Conservation (phyloP, 2,329 filamentous ascomycete species). For the Akanthomyces muscarius region DNA sequence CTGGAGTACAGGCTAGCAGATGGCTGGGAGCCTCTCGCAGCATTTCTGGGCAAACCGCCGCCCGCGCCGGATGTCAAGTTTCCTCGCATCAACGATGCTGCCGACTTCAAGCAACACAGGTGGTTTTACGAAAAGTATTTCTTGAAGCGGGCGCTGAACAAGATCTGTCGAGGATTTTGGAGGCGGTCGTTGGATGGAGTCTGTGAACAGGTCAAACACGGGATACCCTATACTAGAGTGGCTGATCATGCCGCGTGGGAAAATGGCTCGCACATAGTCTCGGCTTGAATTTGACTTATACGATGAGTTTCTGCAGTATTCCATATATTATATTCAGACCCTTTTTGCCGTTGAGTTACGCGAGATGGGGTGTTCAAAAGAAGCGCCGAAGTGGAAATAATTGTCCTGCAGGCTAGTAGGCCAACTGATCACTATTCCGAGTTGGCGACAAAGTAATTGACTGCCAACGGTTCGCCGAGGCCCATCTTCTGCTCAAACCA, state of each 20-base stretch:
- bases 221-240: background rate
- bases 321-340: too few relatives aligned
- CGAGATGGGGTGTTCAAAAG: background rate
- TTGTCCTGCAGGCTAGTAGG: background rate
- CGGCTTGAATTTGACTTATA: too few relatives aligned
- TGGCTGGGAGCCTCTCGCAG: conserved; percentile 33
- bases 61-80: conserved; percentile 26
- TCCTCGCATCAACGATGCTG: conserved; percentile 27
- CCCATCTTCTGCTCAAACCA: conserved; percentile 1
- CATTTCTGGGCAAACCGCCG: conserved; percentile 30
- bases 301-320: too few relatives aligned
- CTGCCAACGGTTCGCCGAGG: background rate
- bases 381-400: background rate
- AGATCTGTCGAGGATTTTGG: background rate
- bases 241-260: too few relatives aligned
- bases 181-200: too few relatives aligned
- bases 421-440: background rate
- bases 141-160: background rate
- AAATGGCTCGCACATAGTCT: too few relatives aligned
- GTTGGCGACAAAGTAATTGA: conserved; percentile 9
- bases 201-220: too few relatives aligned
- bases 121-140: background rate
- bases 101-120: background rate
- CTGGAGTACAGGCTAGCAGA: conserved; percentile 28
- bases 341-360: too few relatives aligned